phyloP scores from a whole-genome alignment of 1,284 basidiomycete genomes.

The Moniliophthora roreri region DNA sequence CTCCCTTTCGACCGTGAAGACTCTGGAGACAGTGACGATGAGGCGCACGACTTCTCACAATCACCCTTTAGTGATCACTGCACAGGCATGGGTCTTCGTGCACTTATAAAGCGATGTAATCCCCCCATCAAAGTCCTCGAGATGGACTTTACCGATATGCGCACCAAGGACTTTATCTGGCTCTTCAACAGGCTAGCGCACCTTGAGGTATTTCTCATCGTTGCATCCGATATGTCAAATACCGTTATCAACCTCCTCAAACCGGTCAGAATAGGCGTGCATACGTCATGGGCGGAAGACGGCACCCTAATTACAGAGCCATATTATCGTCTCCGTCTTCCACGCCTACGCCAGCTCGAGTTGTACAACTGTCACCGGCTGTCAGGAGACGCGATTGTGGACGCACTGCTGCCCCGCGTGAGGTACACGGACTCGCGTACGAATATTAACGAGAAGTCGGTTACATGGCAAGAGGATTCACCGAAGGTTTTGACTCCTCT shows the following conservation, averaged over 20 bases:
- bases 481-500: too few relatives aligned
- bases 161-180: slow-evolving; percentile 74
- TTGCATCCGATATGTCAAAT: slow-evolving; percentile 77
- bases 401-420: slow-evolving; percentile 47
- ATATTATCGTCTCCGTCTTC: slow-evolving; percentile 41
- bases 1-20: slow-evolving; percentile 26
- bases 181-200: slow-evolving; percentile 53
- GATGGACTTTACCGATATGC: slow-evolving; percentile 79
- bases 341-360: slow-evolving; percentile 48
- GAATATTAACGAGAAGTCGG: not conserved
- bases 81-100: slow-evolving; percentile 75
- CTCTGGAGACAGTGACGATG: slow-evolving; percentile 69
- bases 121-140: slow-evolving; percentile 64
- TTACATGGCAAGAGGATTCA: too few relatives aligned
- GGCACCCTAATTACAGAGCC: not conserved
- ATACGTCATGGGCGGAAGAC: not conserved
- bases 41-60: slow-evolving; percentile 68
- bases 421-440: slow-evolving; percentile 40
- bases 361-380: slow-evolving; percentile 64
- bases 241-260: slow-evolving; percentile 58
- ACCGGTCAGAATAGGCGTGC: slow-evolving; percentile 25
- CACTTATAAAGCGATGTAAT: slow-evolving; percentile 47
- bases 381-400: slow-evolving; percentile 55
- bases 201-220: slow-evolving; percentile 65
- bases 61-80: slow-evolving; percentile 73